Conservation (phyloP, 345 rosid species). For the Chamaenerion angustifolium region DNA sequence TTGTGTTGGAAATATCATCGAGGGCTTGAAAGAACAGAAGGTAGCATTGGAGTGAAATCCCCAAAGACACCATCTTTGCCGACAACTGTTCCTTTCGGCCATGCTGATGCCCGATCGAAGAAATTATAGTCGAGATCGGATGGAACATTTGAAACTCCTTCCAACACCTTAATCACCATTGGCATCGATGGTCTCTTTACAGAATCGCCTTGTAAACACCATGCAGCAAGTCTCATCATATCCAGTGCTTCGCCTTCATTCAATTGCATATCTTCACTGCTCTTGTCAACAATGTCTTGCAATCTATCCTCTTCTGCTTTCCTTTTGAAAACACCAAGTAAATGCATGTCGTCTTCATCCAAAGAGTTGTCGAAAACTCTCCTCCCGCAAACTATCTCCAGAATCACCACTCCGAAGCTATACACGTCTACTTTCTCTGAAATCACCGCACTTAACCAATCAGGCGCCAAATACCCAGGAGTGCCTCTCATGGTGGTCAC, state of each 20-base stretch:
- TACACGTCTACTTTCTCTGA: constrained; percentile 15
- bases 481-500: constrained; percentile 10
- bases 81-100: too few relatives aligned
- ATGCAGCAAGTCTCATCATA: constrained; percentile 20
- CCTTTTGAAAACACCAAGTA: constrained; percentile 10
- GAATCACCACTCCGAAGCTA: constrained; percentile 22
- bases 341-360: constrained; percentile 13
- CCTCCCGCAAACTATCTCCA: constrained; percentile 17
- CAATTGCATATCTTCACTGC: constrained; percentile 13
- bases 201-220: constrained; percentile 26
- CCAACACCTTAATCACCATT: constrained; percentile 11
- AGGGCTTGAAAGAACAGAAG: too few relatives aligned
- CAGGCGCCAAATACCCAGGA: constrained; percentile 13
- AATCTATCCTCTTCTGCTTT: constrained; percentile 8
- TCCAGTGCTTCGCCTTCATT: constrained; percentile 7
- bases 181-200: constrained; percentile 10
- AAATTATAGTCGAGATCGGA: not conserved
- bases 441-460: constrained; percentile 8
- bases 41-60: too few relatives aligned
- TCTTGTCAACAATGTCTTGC: constrained; percentile 10
- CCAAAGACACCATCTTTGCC: too few relatives aligned
- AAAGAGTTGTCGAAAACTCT: constrained; percentile 11
- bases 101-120: not conserved
- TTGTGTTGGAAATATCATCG: too few relatives aligned
- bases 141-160: not conserved